phyloP scores from a whole-genome alignment of 352 stramenopile genomes.

The Poterioochromonas sp. region DNA sequence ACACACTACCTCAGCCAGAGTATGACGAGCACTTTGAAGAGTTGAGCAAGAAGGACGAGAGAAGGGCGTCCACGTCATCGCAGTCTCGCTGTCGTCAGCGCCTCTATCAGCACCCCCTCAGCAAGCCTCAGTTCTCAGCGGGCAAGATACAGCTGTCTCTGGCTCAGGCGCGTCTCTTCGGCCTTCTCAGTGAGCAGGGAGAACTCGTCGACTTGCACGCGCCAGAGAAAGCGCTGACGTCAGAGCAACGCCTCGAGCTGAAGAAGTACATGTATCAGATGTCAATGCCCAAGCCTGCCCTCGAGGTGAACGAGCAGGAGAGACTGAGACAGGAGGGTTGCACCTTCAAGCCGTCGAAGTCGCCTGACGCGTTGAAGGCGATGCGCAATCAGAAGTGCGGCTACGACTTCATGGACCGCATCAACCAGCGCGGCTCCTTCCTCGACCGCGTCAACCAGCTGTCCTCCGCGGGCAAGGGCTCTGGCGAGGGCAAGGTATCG shows the following conservation, averaged over 20 bases:
- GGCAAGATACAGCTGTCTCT: not conserved
- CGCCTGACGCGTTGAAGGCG: not conserved
- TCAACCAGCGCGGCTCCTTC: not conserved
- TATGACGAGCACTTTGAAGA: not conserved
- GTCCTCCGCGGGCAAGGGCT: not conserved
- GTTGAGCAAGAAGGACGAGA: not conserved
- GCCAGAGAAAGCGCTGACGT: not conserved
- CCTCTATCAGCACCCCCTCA: not conserved
- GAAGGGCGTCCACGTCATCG: not conserved
- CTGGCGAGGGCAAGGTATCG: not conserved
- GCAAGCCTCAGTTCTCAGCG: not conserved
- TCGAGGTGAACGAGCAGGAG: not conserved
- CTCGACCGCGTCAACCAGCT: not conserved
- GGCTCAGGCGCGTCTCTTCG: not conserved
- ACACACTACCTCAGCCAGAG: not conserved
- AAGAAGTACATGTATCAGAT: not conserved
- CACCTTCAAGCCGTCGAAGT: not conserved
- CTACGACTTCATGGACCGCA: constrained; percentile 12
- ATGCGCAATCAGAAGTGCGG: not conserved
- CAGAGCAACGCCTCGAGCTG: not conserved
- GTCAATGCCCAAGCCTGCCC: not conserved
- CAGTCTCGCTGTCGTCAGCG: too few relatives aligned
- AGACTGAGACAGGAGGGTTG: not conserved
- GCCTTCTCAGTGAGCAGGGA: not conserved
- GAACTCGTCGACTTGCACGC: not conserved